Base-by-base conservation (phyloP, 805 yeast species). In the Candida xiaguanensis region DNA sequence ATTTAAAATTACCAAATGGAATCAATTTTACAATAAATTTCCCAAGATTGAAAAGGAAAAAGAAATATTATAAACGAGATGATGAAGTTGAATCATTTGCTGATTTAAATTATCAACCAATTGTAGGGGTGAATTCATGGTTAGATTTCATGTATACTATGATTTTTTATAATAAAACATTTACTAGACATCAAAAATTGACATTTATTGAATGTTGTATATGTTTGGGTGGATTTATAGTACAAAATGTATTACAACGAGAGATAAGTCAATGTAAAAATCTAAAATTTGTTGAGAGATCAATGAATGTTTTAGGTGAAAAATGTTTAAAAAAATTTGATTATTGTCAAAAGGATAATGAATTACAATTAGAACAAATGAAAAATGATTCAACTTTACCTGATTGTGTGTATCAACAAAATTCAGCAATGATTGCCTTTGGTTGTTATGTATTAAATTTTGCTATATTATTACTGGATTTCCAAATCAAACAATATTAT, bases 191-290 rank as follows among this genome's bases (percentile, higher is more conserved):
- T 22, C 27, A 15, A 30, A 22, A 15, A 18, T 17, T 36, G 22
- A 24, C 36, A 17, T 14, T 40, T 5, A 24, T 28, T 18, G 36
- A 31, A 19, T 17, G 36, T 16, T 42, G 43, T 29, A 31, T 52
- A 4, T 47, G 48, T 31, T 34, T 55, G 15, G 59, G 59, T 9
- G 47, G 43, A 28, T 36, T 44, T 3, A 36, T 49, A 2, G 34
- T 51, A 3, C 19, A 39, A 12, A 53, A 42, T 34, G 41, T 38
- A 18, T 39, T 52, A 28, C 45, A 36, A 13, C 35, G 28, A 24
- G n/a, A 39, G 37, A 34, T 36, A 41, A 25, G 12, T 38, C 20
- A 17, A 8, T 6, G 3, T 13, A 19, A 19, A 8, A 13, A 5
- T 32, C 6, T 4, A 32, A 14, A 15, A 22, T 23, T 23, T 12